Evolutionary conservation across 257 asterid genomes (phyloP).

Genomic region (Rhazya stricta): DNA sequence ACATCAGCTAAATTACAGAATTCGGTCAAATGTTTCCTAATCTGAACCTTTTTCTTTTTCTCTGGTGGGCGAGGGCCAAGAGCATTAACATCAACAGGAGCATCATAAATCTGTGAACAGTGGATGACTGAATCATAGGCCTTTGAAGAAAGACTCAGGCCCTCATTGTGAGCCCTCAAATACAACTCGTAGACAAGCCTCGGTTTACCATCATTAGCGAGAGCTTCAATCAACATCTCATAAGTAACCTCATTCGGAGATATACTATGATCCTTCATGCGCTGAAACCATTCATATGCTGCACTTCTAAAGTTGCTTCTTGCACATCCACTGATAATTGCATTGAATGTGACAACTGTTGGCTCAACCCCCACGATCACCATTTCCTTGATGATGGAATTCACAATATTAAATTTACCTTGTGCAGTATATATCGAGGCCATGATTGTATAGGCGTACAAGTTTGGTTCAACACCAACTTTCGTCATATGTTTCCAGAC

Average conservation of each 20-base stretch:
- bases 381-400: slow-evolving; percentile 64
- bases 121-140: slow-evolving; percentile 62
- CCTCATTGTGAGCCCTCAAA: slow-evolving; percentile 55
- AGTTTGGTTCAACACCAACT: slow-evolving; percentile 63
- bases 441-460: slow-evolving; percentile 85
- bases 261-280: slow-evolving; percentile 47
- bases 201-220: slow-evolving; percentile 74
- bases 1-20: slow-evolving; percentile 60
- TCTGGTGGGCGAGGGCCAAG: slow-evolving; percentile 71
- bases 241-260: slow-evolving; percentile 75
- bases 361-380: slow-evolving; percentile 45
- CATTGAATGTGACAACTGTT: slow-evolving; percentile 87
- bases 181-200: slow-evolving; percentile 77
- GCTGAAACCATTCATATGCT: slow-evolving; percentile 81
- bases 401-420: slow-evolving; percentile 55
- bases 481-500: slow-evolving; percentile 91
- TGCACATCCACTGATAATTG: slow-evolving; percentile 72
- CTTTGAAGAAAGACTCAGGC: slow-evolving; percentile 60
- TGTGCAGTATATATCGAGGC: slow-evolving; percentile 70
- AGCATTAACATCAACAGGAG: slow-evolving; percentile 40
- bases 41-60: slow-evolving; percentile 41
- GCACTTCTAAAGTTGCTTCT: slow-evolving; percentile 36
- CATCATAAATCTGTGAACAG: slow-evolving; percentile 41
- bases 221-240: slow-evolving; percentile 68
- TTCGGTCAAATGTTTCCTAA: slow-evolving; percentile 43